A percentile compares a stretch with the other conserved stretches of the same genome.
Conservation (phyloP, 2,329 filamentous ascomycete genomes). For the Berkeleyomyces rouxiae region DNA sequence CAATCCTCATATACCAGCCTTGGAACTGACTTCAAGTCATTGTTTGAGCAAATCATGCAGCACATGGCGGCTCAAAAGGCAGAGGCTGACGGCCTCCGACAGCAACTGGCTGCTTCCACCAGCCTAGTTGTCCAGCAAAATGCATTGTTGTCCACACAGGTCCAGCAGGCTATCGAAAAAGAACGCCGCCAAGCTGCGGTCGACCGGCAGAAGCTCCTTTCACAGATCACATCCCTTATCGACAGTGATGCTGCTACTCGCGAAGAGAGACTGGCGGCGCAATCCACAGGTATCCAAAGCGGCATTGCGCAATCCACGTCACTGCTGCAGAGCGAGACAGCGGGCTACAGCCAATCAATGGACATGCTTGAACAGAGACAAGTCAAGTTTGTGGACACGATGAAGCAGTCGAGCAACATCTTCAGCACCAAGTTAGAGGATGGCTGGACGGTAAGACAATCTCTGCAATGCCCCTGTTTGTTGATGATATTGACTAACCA, state of each 20-base stretch:
- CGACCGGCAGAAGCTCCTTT: slow-evolving; percentile 44
- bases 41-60: slow-evolving; percentile 66
- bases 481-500: slow-evolving; percentile 16
- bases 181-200: slow-evolving; percentile 55
- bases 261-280: slow-evolving; percentile 7
- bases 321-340: slow-evolving; percentile 46
- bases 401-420: slow-evolving; percentile 56
- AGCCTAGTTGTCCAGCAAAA: slow-evolving; percentile 41
- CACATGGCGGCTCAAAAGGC: slow-evolving; percentile 37
- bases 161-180: slow-evolving; percentile 56
- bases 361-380: slow-evolving; percentile 57
- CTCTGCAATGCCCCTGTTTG: too few species aligned
- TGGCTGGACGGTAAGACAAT: slow-evolving; percentile 56
- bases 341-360: slow-evolving; percentile 54
- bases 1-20: slow-evolving; percentile 71
- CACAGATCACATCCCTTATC: slow-evolving; percentile 35
- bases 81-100: slow-evolving; percentile 7
- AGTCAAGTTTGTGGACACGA: slow-evolving; percentile 49
- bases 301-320: slow-evolving; percentile 36
- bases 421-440: slow-evolving; percentile 71
- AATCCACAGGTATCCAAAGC: neutral
- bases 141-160: slow-evolving; percentile 47
- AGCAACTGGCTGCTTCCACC: slow-evolving; percentile 7
- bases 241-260: slow-evolving; percentile 3
- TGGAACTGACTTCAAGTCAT: slow-evolving; percentile 67